These are phyloP conservation scores for Calocybe cyanea DNA, from an alignment of 768 basidiomycete species.

Conservation along the genomic window DNA sequence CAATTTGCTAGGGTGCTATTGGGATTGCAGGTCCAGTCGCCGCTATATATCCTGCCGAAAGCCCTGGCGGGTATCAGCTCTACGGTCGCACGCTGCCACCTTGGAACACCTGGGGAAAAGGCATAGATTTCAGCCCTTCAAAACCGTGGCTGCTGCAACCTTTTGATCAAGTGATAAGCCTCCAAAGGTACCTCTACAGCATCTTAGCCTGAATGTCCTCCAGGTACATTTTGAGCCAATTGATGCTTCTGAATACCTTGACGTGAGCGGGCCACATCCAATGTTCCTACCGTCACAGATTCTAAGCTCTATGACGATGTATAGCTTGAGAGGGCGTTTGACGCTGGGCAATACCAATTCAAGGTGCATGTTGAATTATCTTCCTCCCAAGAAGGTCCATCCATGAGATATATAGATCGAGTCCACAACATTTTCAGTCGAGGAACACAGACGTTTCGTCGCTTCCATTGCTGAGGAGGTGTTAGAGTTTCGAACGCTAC, in stretches of 20 bases:
- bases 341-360: conserved; percentile 50
- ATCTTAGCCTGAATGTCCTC: not conserved
- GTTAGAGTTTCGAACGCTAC: conserved; percentile 34
- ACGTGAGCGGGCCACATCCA: conserved; percentile 31
- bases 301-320: not conserved
- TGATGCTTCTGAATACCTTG: conserved; percentile 41
- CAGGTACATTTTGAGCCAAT: conserved; percentile 52
- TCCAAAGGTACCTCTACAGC: not conserved
- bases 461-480: conserved; percentile 39
- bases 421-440: conserved; percentile 48
- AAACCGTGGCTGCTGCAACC: conserved; percentile 58
- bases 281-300: not conserved
- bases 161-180: conserved; percentile 53
- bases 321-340: conserved; percentile 48
- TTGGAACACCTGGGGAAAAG: conserved; percentile 63
- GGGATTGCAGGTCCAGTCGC: conserved; percentile 65
- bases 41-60: conserved; percentile 63
- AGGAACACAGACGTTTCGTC: conserved; percentile 40
- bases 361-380: conserved; percentile 28
- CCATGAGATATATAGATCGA: conserved; percentile 35
- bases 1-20: conserved; percentile 53
- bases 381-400: conserved; percentile 7
- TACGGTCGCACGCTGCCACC: conserved; percentile 61
- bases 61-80: conserved; percentile 59
- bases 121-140: conserved; percentile 38